Evolutionary conservation across 23 red algal genomes (phyloP).

Genomic region (Agarophyton chilense): DNA sequence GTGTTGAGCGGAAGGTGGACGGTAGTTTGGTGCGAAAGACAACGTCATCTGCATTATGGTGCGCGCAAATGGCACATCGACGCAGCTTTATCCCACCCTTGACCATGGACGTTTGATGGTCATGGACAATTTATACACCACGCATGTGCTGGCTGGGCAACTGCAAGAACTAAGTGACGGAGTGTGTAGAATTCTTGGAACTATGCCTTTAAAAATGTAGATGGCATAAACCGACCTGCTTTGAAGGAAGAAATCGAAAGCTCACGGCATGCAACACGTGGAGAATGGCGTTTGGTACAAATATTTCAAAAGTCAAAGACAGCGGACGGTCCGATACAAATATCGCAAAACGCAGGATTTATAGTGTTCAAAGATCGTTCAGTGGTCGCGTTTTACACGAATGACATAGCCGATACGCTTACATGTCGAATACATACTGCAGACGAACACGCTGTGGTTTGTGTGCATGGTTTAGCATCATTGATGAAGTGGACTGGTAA

Average conservation of each 20-base stretch:
- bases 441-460: background rate
- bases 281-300: background rate
- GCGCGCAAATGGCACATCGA: background rate
- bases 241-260: background rate
- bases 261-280: background rate
- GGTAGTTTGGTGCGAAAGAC: background rate
- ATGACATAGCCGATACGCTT: background rate
- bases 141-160: background rate
- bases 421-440: background rate
- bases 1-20: slow-evolving; percentile 16
- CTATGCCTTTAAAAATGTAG: background rate
- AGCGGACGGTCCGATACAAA: background rate
- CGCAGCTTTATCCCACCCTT: background rate
- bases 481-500: background rate
- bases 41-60: background rate
- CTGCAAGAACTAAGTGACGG: background rate
- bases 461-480: background rate
- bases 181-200: background rate
- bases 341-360: background rate
- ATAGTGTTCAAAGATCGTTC: slow-evolving; percentile 9
- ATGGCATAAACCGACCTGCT: background rate
- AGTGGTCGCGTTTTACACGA: background rate
- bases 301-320: background rate
- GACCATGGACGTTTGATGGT: background rate
- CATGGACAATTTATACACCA: background rate